Percentiles rank a stretch among this genome's conserved stretches.
Evolutionary conservation across 2,329 filamentous ascomycete species (phyloP).

Genomic region (Nemania abortiva): DNA sequence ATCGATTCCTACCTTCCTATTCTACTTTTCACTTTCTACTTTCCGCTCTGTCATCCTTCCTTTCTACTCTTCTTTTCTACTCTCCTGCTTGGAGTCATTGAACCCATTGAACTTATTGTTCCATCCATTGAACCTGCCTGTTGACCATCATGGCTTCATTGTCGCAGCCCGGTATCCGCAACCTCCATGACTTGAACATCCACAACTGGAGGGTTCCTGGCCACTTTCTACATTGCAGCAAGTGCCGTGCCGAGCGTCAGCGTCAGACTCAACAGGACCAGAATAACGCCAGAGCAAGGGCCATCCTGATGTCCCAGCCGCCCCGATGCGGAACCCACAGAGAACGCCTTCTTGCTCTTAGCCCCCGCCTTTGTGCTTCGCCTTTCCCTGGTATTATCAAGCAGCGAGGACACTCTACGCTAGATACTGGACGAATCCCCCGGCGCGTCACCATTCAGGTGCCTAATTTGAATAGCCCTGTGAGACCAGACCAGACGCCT

Average conservation of each 20-base stretch:
- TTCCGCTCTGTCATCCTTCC: not conserved
- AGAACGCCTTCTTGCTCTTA: conserved; percentile 11
- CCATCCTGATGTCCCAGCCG: not conserved
- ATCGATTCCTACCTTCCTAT: conserved; percentile 1
- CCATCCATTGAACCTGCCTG: conserved; percentile 10
- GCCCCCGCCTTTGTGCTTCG: not conserved
- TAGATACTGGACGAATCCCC: not conserved
- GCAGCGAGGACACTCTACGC: not conserved
- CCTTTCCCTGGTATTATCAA: not conserved
- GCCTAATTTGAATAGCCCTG: not conserved
- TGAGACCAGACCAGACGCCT: not conserved
- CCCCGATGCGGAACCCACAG: too few relatives aligned
- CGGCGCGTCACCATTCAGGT: conserved; percentile 30
- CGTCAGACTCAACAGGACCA: not conserved
- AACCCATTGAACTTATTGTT: not conserved
- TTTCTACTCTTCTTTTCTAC: not conserved
- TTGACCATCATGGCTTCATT: conserved; percentile 33
- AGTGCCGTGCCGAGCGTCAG: conserved; percentile 19
- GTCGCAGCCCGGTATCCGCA: not conserved
- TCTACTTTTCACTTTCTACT: too few relatives aligned
- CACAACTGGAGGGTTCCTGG: conserved; percentile 28
- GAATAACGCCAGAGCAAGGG: not conserved
- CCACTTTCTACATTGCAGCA: conserved; percentile 21
- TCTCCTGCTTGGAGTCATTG: not conserved
- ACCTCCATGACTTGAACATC: too few relatives aligned